These are phyloP conservation scores for Microascus cirrosus DNA, from an alignment of 2,329 filamentous ascomycete genomes.

Conservation along the genomic window DNA sequence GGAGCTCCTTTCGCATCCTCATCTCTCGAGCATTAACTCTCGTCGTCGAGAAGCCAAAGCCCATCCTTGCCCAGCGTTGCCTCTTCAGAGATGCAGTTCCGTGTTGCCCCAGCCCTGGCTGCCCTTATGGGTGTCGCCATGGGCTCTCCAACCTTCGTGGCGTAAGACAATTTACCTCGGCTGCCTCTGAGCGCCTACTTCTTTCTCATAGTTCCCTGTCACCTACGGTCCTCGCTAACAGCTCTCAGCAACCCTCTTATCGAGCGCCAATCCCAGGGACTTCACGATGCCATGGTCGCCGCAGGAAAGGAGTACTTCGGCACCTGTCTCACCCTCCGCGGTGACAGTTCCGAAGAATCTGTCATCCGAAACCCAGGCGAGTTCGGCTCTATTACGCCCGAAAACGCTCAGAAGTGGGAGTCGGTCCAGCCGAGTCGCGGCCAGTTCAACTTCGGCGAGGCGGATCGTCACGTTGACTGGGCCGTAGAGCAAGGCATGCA, in stretches of 20 bases:
- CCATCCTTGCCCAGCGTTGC: background rate
- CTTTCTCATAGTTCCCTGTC: background rate
- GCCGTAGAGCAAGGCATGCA: slow-evolving; percentile 33
- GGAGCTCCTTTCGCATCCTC: background rate
- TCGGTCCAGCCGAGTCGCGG: slow-evolving; percentile 41
- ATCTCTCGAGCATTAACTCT: background rate
- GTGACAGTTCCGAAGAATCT: slow-evolving; percentile 36
- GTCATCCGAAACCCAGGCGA: slow-evolving; percentile 34
- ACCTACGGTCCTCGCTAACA: background rate
- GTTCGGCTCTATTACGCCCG: slow-evolving; percentile 45
- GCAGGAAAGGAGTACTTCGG: slow-evolving; percentile 35
- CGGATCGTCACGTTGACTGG: slow-evolving; percentile 31
- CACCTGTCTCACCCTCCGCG: slow-evolving; percentile 42
- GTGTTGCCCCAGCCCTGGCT: background rate
- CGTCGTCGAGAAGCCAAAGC: background rate
- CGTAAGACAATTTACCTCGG: background rate
- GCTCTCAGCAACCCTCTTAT: background rate
- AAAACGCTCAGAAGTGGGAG: slow-evolving; percentile 42
- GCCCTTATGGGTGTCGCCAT: background rate
- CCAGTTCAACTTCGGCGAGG: slow-evolving; percentile 42
- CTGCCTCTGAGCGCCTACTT: background rate
- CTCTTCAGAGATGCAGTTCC: background rate
- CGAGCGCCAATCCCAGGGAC: slow-evolving; percentile 5
- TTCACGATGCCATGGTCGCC: slow-evolving; percentile 14
- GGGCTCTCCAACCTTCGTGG: background rate